Conservation (phyloP, 768 basidiomycete species). For the Hydnomerulius pinastri region DNA sequence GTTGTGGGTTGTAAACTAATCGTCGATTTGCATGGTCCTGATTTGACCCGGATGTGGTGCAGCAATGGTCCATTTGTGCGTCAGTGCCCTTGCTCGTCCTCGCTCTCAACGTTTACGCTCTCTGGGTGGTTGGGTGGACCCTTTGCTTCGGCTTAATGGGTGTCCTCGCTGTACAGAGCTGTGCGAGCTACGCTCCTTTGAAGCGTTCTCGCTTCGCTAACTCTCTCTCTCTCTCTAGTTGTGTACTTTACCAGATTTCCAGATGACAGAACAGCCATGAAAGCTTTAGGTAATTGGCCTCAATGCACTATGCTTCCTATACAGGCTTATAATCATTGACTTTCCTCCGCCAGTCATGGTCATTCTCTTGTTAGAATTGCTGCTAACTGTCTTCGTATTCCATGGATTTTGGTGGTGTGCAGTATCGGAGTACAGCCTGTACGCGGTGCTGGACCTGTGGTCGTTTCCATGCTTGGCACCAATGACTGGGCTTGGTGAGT, state of each 20-base stretch:
- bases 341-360: slow-evolving; percentile 3
- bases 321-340: neutral
- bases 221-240: slow-evolving; percentile 4
- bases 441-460: neutral
- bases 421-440: no score
- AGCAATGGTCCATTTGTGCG: slow-evolving; percentile 17
- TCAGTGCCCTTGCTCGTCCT: neutral
- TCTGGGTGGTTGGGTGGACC: slow-evolving; percentile 16
- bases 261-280: slow-evolving; percentile 13
- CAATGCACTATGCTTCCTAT: neutral
- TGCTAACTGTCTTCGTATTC: slow-evolving; percentile 13
- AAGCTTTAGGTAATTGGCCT: slow-evolving; percentile 19
- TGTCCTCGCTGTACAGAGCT: slow-evolving; percentile 15
- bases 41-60: no score
- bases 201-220: no score
- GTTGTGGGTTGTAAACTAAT: no score
- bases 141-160: slow-evolving; percentile 17
- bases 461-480: neutral
- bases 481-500: slow-evolving; percentile 21
- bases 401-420: slow-evolving; percentile 11
- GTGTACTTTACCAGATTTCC: slow-evolving; percentile 20
- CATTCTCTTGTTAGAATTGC: slow-evolving; percentile 17
- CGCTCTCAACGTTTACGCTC: neutral
- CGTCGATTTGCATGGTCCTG: no score
- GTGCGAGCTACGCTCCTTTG: slow-evolving; percentile 3